Conservation (phyloP, 352 stramenopile species). For the Phytopythium vexans region DNA sequence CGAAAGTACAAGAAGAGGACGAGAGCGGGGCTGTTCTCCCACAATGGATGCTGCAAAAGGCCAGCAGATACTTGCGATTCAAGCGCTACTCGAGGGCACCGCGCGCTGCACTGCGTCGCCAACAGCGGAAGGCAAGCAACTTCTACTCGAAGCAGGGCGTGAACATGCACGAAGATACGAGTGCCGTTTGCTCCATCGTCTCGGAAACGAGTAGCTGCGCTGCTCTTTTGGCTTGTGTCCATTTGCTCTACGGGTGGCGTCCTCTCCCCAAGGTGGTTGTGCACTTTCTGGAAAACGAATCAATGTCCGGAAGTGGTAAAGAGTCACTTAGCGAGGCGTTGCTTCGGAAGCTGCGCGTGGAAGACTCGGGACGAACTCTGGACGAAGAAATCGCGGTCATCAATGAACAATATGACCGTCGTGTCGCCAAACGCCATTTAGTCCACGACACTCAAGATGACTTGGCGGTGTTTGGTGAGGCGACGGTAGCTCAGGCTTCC, state of each 20-base stretch:
- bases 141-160: conserved; percentile 79
- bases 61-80: conserved; percentile 78
- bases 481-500: too few relatives aligned
- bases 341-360: conserved; percentile 34
- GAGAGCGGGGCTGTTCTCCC: conserved; percentile 31
- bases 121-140: conserved; percentile 60
- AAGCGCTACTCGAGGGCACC: conserved; percentile 81
- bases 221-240: conserved; percentile 71
- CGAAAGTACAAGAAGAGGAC: conserved; percentile 48
- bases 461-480: conserved; percentile 18
- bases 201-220: conserved; percentile 76
- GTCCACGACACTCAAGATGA: conserved; percentile 30
- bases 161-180: conserved; percentile 54
- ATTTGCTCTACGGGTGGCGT: conserved; percentile 74
- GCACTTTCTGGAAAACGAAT: conserved; percentile 45
- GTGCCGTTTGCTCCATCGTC: conserved; percentile 67
- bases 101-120: conserved; percentile 46
- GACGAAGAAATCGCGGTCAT: conserved; percentile 76
- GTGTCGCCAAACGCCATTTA: conserved; percentile 54
- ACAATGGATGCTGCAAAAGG: conserved; percentile 70
- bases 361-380: conserved; percentile 38
- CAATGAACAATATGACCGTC: conserved; percentile 72
- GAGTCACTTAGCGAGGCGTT: conserved; percentile 30
- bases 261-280: conserved; percentile 65
- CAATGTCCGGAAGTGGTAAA: neutral